These are phyloP conservation scores for Fonsecaea multimorphosa DNA, from an alignment of 2,329 filamentous ascomycete species.

Conservation along the genomic window DNA sequence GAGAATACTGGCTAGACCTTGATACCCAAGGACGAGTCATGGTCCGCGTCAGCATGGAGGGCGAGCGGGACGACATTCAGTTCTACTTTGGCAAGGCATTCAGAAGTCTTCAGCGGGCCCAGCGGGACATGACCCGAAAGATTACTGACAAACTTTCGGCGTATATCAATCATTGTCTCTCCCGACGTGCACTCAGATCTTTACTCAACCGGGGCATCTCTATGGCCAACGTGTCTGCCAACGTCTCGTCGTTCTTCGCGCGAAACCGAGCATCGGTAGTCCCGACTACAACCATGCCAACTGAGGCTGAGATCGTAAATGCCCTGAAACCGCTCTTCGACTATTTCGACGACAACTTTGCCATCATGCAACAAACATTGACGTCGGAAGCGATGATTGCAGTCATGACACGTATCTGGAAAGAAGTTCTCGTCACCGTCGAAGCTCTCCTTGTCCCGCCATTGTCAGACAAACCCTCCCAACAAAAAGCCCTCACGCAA, in stretches of 20 bases:
- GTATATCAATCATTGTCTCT: conserved; percentile 90
- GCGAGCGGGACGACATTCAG: conserved; percentile 95
- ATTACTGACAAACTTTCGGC: conserved; percentile 98
- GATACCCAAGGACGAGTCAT: conserved; percentile 92
- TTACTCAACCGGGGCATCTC: conserved; percentile 76
- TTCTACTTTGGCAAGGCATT: conserved; percentile 99
- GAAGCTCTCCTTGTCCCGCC: conserved; percentile 90
- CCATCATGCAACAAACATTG: conserved; percentile 96
- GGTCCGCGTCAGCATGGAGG: conserved; percentile 96
- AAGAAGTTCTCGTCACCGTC: conserved; percentile 91
- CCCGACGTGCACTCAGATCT: conserved; percentile 75
- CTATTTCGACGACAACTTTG: conserved; percentile 98
- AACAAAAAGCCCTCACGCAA: conserved; percentile 79
- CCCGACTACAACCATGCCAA: conserved; percentile 60
- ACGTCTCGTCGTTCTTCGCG: conserved; percentile 71
- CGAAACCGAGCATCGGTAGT: conserved; percentile 52
- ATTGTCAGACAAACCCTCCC: conserved; percentile 89
- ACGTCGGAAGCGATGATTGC: conserved; percentile 97
- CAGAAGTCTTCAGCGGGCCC: conserved; percentile 89
- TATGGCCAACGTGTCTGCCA: conserved; percentile 75
- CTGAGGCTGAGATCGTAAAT: conserved; percentile 75
- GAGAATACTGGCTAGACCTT: conserved; percentile 96
- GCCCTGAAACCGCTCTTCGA: conserved; percentile 83
- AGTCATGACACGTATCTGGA: conserved; percentile 98
- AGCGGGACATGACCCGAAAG: conserved; percentile 96